phyloP scores from a whole-genome alignment of 148 eudicot genomes.

The Arbutus unedo region DNA sequence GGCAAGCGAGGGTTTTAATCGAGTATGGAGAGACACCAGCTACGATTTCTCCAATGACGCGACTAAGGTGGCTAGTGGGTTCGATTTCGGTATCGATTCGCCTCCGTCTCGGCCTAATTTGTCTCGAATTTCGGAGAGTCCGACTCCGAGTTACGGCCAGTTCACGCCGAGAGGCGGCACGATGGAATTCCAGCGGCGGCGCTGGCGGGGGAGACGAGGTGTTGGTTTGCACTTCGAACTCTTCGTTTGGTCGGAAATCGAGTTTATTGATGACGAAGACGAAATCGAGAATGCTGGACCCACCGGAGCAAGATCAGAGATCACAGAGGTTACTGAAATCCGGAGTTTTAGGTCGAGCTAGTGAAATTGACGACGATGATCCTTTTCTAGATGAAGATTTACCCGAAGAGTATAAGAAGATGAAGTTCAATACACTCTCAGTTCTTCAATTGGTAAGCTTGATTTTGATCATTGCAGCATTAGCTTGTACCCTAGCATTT shows the following conservation, averaged over 20 bases:
- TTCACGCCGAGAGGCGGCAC: conserved; percentile 31
- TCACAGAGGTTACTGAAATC: conserved; percentile 46
- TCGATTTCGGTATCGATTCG: conserved; percentile 20
- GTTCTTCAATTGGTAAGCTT: conserved; percentile 59
- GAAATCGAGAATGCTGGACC: conserved; percentile 80
- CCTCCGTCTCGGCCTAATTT: conserved; percentile 17
- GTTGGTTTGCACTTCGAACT: conserved; percentile 48
- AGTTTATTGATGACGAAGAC: conserved; percentile 46
- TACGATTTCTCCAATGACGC: conserved; percentile 18
- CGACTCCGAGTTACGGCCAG: conserved; percentile 31
- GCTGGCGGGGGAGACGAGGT: conserved; percentile 44
- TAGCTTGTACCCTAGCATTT: conserved; percentile 60
- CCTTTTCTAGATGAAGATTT: conserved; percentile 80
- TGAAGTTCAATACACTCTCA: conserved; percentile 42
- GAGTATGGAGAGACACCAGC: conserved; percentile 18
- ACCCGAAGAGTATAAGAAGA: conserved; percentile 65
- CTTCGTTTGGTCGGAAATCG: conserved; percentile 49
- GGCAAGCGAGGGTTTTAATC: neutral
- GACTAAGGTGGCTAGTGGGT: neutral
- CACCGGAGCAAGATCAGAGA: conserved; percentile 43
- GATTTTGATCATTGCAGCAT: conserved; percentile 50
- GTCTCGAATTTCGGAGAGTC: conserved; percentile 32
- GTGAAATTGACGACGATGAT: conserved; percentile 81
- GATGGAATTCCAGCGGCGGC: conserved; percentile 25
- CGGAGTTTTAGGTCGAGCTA: conserved; percentile 37